phyloP scores from a whole-genome alignment of 2,329 filamentous ascomycete genomes.

The Coniochaeta sp. region DNA sequence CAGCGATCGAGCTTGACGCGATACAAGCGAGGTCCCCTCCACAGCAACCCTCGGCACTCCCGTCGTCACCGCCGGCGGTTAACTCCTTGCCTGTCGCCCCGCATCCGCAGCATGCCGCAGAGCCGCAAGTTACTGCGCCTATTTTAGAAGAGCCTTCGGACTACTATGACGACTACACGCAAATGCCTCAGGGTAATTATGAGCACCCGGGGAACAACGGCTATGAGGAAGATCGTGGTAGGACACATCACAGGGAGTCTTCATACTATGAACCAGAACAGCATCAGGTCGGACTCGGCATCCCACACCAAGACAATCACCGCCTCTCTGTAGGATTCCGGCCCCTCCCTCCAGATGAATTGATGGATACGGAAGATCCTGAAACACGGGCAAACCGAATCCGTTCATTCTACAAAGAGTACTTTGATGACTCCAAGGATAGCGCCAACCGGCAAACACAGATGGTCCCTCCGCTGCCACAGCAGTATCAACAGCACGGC shows the following conservation, averaged over 20 bases:
- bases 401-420: conserved; percentile 98
- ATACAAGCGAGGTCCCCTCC: conserved; percentile 3
- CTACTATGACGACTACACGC: conserved; percentile 20
- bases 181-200: conserved; percentile 8
- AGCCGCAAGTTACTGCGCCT: conserved; percentile 13
- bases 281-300: conserved; percentile 32
- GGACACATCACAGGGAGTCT: conserved; percentile 21
- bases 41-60: background rate
- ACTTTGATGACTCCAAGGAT: conserved; percentile 78
- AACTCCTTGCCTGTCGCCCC: background rate
- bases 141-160: conserved; percentile 23
- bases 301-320: conserved; percentile 47
- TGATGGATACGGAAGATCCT: conserved; percentile 74
- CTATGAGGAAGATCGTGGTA: conserved; percentile 25
- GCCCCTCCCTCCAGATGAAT: conserved; percentile 80
- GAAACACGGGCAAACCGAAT: conserved; percentile 94
- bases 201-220: conserved; percentile 18
- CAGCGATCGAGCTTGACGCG: background rate
- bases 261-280: conserved; percentile 18
- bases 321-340: conserved; percentile 67
- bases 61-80: background rate
- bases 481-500: conserved; percentile 9
- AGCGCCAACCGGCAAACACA: conserved; percentile 12
- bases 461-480: conserved; percentile 22
- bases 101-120: no score